Conservation (phyloP, 179 eudicot genomes). For the Camellia oleifera region DNA sequence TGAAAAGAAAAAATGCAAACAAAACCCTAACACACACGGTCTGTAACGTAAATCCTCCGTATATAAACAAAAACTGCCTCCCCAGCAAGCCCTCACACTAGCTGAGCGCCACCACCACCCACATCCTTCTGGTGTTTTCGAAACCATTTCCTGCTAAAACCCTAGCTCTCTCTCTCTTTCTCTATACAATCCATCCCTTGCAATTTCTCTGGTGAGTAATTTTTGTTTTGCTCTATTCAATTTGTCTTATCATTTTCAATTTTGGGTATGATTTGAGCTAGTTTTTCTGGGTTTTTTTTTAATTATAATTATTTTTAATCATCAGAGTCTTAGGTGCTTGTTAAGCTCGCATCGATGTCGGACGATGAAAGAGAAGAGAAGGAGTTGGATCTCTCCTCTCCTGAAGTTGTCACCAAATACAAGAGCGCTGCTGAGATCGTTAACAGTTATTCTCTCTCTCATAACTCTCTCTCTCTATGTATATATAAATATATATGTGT, state of each 20-base stretch:
- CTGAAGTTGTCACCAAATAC: slow-evolving; percentile 95
- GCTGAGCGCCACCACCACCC: slow-evolving; percentile 8
- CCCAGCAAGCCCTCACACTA: slow-evolving; percentile 9
- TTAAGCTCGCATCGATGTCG: slow-evolving; percentile 47
- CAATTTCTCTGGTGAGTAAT: not conserved
- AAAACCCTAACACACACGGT: slow-evolving; percentile 6
- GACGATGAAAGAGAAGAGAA: slow-evolving; percentile 93
- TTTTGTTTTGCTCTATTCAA: not conserved
- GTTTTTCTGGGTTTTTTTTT: not conserved
- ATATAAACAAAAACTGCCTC: slow-evolving; percentile 1
- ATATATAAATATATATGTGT: not conserved
- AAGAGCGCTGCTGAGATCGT: slow-evolving; percentile 89
- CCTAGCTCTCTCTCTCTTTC: not conserved
- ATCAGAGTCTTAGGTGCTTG: not conserved
- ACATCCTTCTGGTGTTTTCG: not conserved
- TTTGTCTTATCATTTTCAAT: not conserved
- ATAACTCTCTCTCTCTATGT: not conserved
- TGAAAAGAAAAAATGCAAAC: not conserved
- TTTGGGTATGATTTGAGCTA: not conserved
- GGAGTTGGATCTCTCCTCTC: slow-evolving; percentile 85
- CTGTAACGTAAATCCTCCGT: not conserved
- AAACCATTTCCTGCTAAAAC: not conserved
- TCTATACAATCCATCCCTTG: not conserved
- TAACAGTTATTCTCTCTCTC: slow-evolving; percentile 40
- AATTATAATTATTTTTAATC: not conserved